phyloP scores from a whole-genome alignment of 768 basidiomycete genomes.

The Mycena alexandri region DNA sequence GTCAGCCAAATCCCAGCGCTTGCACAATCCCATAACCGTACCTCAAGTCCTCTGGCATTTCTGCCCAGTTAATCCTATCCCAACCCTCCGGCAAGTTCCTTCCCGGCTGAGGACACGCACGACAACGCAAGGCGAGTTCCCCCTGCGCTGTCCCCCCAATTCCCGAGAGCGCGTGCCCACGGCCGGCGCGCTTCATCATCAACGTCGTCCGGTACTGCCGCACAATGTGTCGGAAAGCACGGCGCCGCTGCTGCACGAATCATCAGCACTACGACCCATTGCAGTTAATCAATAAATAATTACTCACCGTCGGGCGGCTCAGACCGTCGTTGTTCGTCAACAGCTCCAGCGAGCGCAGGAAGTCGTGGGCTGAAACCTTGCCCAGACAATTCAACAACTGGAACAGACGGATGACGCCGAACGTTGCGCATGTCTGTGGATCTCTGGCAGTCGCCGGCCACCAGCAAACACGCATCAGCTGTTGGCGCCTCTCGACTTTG shows the following conservation, averaged over 20 bases:
- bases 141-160: not conserved
- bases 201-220: not conserved
- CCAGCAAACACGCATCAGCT: slow-evolving; percentile 1
- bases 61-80: not conserved
- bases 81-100: not conserved
- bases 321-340: not conserved
- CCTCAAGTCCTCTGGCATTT: not conserved
- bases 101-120: not conserved
- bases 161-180: not conserved
- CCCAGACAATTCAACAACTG: slow-evolving; percentile 2
- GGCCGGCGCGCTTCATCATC: not conserved
- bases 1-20: too few species aligned
- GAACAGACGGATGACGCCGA: not conserved
- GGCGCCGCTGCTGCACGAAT: not conserved
- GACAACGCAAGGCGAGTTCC: not conserved
- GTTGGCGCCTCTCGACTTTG: not conserved
- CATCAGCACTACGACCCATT: not conserved
- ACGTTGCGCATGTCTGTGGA: too few species aligned
- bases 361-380: slow-evolving; percentile 1
- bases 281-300: not conserved
- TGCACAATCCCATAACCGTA: too few species aligned
- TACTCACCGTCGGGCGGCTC: not conserved
- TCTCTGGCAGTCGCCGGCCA: too few species aligned
- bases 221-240: not conserved
- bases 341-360: not conserved